Evolutionary conservation across 208 protist genomes (phyloP).

Genomic region (Leishmania guyanensis): DNA sequence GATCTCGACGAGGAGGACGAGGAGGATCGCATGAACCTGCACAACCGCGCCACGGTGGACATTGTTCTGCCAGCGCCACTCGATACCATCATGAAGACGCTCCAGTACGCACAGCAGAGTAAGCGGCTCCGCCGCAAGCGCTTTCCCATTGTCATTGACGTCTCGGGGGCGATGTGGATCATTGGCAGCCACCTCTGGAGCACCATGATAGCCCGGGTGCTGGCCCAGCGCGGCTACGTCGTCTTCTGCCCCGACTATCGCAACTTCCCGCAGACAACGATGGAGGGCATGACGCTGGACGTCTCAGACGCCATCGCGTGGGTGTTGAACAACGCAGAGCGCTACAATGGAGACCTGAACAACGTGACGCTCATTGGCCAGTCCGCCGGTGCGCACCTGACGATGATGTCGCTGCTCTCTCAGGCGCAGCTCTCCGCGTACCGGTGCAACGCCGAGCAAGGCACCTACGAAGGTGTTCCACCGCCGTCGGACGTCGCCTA

Average conservation of each 20-base stretch:
- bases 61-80: constrained; percentile 58
- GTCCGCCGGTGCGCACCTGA: constrained; percentile 84
- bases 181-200: constrained; percentile 85
- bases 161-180: constrained; percentile 87
- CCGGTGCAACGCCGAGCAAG: constrained; percentile 31
- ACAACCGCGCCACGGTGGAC: constrained; percentile 74
- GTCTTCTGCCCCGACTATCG: constrained; percentile 93
- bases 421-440: constrained; percentile 80
- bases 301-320: constrained; percentile 85
- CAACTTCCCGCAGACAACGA: constrained; percentile 91
- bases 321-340: constrained; percentile 84
- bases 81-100: constrained; percentile 56
- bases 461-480: constrained; percentile 30
- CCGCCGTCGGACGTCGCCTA: constrained; percentile 59
- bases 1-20: constrained; percentile 41
- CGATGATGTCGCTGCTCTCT: constrained; percentile 86
- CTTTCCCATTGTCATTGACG: constrained; percentile 77
- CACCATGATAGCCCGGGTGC: constrained; percentile 73
- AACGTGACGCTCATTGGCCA: constrained; percentile 83
- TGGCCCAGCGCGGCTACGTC: constrained; percentile 79
- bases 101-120: constrained; percentile 47
- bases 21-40: constrained; percentile 62
- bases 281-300: constrained; percentile 91
- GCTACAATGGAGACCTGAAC: constrained; percentile 83
- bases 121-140: constrained; percentile 53